Percentiles rank a stretch among this genome's conserved stretches.
Evolutionary conservation across 257 asterid genomes (phyloP).

Genomic region (Nicotiana noctiflora): DNA sequence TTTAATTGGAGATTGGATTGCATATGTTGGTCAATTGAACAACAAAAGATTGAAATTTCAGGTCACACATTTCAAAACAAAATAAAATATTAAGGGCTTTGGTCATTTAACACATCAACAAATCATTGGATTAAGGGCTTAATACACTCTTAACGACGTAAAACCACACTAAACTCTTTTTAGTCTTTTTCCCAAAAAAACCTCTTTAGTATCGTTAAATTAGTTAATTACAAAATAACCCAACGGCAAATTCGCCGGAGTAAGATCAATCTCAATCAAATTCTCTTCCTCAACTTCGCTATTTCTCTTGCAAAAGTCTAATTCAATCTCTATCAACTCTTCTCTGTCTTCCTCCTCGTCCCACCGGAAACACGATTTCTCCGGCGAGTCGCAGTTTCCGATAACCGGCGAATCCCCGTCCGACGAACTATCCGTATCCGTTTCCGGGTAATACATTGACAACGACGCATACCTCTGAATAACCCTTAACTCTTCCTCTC

Average conservation of each 20-base stretch:
- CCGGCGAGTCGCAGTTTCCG: slow-evolving; percentile 42
- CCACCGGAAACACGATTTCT: slow-evolving; percentile 39
- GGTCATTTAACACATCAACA: neutral
- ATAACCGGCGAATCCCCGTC: slow-evolving; percentile 35
- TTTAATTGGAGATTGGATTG: neutral
- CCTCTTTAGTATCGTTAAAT: neutral
- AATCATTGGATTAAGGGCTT: neutral
- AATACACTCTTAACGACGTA: neutral
- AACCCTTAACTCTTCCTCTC: slow-evolving; percentile 24
- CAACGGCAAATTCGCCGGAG: slow-evolving; percentile 29
- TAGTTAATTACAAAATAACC: neutral
- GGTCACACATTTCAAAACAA: too few species aligned
- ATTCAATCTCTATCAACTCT: slow-evolving; percentile 68
- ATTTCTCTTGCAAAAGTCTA: slow-evolving; percentile 34
- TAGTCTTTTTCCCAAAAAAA: neutral
- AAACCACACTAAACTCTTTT: neutral
- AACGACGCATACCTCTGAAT: slow-evolving; percentile 58
- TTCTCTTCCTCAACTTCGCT: slow-evolving; percentile 68
- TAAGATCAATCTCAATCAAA: slow-evolving; percentile 72
- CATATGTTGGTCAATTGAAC: neutral
- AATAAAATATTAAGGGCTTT: neutral
- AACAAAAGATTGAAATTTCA: neutral
- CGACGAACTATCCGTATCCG: slow-evolving; percentile 68
- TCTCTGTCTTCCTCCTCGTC: slow-evolving; percentile 50
- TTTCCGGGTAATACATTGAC: slow-evolving; percentile 73